A percentile compares a stretch with the other conserved stretches of the same genome.
These are phyloP conservation scores for Colletotrichum agaves DNA, from an alignment of 2,329 filamentous ascomycete genomes.

Conservation along the genomic window DNA sequence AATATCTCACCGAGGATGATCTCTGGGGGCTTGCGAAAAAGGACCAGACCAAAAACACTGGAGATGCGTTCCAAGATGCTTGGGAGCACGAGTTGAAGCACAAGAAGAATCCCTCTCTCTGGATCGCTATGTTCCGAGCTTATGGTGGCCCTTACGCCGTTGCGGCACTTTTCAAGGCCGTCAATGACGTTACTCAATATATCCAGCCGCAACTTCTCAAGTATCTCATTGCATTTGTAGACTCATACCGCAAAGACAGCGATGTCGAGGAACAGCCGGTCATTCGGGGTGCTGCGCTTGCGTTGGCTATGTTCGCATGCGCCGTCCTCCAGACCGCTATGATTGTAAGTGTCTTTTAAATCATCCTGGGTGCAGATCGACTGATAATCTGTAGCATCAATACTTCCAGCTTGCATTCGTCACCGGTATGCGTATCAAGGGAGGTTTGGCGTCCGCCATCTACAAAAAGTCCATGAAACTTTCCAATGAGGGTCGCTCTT, in stretches of 20 bases:
- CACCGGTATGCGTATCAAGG: constrained; percentile 96
- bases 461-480: constrained; percentile 91
- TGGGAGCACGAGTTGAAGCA: constrained; percentile 82
- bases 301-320: constrained; percentile 89
- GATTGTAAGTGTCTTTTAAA: constrained; percentile 57
- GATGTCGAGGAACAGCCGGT: constrained; percentile 73
- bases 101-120: constrained; percentile 79
- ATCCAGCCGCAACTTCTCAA: constrained; percentile 90
- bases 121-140: constrained; percentile 84
- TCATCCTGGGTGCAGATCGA: not conserved
- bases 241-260: constrained; percentile 69
- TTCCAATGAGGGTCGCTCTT: constrained; percentile 89
- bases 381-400: constrained; percentile 69
- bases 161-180: constrained; percentile 87
- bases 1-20: constrained; percentile 93
- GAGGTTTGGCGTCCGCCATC: constrained; percentile 87
- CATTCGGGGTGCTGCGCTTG: constrained; percentile 86
- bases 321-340: constrained; percentile 88
- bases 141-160: constrained; percentile 87
- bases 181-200: constrained; percentile 88
- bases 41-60: constrained; percentile 82
- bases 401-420: constrained; percentile 97
- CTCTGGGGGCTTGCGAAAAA: constrained; percentile 88
- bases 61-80: constrained; percentile 73
- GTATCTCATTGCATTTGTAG: constrained; percentile 84